Conservation (phyloP, 1,284 basidiomycete species). For the Cryptococcus maquisensis region DNA sequence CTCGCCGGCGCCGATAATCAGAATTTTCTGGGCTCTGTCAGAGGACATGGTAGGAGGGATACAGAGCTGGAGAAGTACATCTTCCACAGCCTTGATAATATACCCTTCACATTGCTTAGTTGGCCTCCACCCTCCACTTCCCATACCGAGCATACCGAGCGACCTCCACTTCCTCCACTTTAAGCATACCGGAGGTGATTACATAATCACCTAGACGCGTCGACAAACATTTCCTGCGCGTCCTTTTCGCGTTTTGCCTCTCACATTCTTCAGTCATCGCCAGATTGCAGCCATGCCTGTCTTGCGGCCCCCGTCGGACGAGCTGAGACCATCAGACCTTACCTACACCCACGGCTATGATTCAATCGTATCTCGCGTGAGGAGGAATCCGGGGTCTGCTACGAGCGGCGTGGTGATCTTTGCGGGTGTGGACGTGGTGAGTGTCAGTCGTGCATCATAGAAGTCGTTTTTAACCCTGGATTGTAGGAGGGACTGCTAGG, state of each 20-base stretch:
- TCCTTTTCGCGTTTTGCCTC: neutral
- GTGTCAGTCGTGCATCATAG: conserved; percentile 9
- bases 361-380: conserved; percentile 65
- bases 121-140: too few species aligned
- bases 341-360: conserved; percentile 74
- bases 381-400: conserved; percentile 29
- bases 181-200: neutral
- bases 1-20: conserved; percentile 44
- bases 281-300: conserved; percentile 39
- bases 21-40: conserved; percentile 8
- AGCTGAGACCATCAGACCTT: conserved; percentile 38
- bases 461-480: neutral
- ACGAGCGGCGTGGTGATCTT: conserved; percentile 47
- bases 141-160: too few species aligned
- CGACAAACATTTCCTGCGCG: neutral
- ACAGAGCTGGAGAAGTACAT: too few species aligned
- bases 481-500: conserved; percentile 42
- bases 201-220: conserved; percentile 6
- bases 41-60: neutral
- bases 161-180: too few species aligned
- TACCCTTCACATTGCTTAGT: too few species aligned
- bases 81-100: too few species aligned
- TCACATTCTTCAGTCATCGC: neutral
- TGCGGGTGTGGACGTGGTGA: conserved; percentile 41
- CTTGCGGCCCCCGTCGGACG: conserved; percentile 42